Percentiles rank a stretch among this genome's conserved stretches.
phyloP scores from a whole-genome alignment of 1,284 basidiomycete species.

The Ustilago nuda region DNA sequence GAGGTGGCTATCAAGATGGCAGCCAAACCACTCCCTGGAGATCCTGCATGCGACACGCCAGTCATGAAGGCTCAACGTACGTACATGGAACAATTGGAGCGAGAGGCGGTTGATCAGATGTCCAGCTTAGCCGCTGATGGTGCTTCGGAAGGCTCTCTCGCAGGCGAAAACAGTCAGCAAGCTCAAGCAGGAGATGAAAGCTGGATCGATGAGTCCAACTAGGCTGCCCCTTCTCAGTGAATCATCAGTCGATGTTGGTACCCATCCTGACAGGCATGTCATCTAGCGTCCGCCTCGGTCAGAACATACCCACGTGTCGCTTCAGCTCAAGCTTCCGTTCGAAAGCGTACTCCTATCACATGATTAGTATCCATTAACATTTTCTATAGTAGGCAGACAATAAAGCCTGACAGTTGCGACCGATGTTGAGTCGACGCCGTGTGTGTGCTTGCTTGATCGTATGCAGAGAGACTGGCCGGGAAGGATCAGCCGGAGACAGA shows the following conservation, averaged over 20 bases:
- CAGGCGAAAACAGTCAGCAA: background rate
- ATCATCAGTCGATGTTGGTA: background rate
- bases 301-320: too few species aligned
- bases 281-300: too few species aligned
- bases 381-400: background rate
- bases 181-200: conserved; percentile 4
- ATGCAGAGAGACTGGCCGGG: background rate
- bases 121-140: background rate
- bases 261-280: background rate
- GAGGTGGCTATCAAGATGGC: conserved; percentile 48
- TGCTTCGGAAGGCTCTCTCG: background rate
- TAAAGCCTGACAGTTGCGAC: background rate
- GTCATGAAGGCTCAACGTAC: conserved; percentile 50
- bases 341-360: too few species aligned
- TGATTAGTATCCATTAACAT: background rate
- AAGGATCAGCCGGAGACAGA: background rate
- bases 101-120: conserved; percentile 34
- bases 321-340: too few species aligned
- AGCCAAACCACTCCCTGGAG: conserved; percentile 44
- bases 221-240: conserved; percentile 12
- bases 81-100: conserved; percentile 36
- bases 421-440: background rate
- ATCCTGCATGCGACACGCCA: conserved; percentile 39
- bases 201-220: conserved; percentile 31
- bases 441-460: background rate